Conservation (phyloP, 257 asterid genomes). For the Parsonsia alboflavescens region DNA sequence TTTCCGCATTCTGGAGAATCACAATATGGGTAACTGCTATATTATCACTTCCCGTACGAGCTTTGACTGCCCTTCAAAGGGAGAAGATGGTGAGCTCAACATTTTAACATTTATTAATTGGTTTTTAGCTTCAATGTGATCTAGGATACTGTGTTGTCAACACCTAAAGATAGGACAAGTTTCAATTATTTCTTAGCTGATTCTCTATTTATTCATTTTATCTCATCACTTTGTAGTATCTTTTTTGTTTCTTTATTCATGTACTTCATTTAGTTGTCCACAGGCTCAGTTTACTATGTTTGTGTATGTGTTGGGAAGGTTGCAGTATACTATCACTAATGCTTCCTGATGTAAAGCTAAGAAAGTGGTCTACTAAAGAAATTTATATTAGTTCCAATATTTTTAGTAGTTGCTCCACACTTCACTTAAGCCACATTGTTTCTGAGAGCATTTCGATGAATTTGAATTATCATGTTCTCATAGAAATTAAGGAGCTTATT, state of each 20-base stretch:
- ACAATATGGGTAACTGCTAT: slow-evolving; percentile 33
- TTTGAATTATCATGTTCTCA: background rate
- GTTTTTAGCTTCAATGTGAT: background rate
- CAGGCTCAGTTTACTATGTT: too few relatives aligned
- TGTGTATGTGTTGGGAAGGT: too few relatives aligned
- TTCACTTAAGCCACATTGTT: background rate
- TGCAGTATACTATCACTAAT: too few relatives aligned
- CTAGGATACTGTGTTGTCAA: background rate
- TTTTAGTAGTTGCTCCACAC: background rate
- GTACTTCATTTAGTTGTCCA: too few relatives aligned
- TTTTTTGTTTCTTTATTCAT: too few relatives aligned
- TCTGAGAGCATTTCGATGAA: background rate
- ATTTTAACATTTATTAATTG: background rate
- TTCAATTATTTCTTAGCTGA: background rate
- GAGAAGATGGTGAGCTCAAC: slow-evolving; percentile 40
- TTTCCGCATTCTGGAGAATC: slow-evolving; percentile 33
- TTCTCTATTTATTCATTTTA: too few relatives aligned
- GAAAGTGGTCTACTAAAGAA: too few relatives aligned
- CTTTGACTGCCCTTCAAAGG: slow-evolving; percentile 41
- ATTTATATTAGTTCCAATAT: background rate
- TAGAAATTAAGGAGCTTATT: background rate
- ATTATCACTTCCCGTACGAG: slow-evolving; percentile 49
- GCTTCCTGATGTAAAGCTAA: too few relatives aligned
- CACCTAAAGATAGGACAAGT: background rate
- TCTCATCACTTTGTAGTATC: too few relatives aligned